Evolutionary conservation across 2,329 filamentous ascomycete species (phyloP).

Genomic region (Xylariaceae sp.): DNA sequence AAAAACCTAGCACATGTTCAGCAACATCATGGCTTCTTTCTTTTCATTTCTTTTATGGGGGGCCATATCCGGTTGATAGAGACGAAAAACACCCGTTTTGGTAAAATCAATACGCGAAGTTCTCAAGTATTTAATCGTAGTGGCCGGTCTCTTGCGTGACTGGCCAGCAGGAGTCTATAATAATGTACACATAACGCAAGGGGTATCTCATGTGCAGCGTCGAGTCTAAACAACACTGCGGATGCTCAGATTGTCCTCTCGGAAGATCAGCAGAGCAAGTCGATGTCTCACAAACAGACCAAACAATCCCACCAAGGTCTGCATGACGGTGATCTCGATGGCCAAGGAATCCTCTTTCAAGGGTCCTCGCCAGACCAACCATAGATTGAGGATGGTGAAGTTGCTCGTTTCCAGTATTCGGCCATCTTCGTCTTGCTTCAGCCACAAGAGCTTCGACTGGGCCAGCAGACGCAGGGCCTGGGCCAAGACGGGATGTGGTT

Average conservation of each 20-base stretch:
- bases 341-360: slow-evolving; percentile 82
- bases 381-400: slow-evolving; percentile 89
- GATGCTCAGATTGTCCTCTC: slow-evolving; percentile 71
- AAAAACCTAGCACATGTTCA: background rate
- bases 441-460: slow-evolving; percentile 61
- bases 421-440: slow-evolving; percentile 64
- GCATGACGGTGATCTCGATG: slow-evolving; percentile 73
- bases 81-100: background rate
- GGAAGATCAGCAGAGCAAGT: slow-evolving; percentile 83
- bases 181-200: slow-evolving; percentile 19
- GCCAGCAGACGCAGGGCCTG: slow-evolving; percentile 64
- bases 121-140: background rate
- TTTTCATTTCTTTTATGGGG: background rate
- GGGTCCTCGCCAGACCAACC: slow-evolving; percentile 92
- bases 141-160: background rate
- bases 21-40: background rate
- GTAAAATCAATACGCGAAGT: background rate
- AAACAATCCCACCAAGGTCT: slow-evolving; percentile 69
- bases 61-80: too few species aligned
- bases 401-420: slow-evolving; percentile 78
- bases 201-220: slow-evolving; percentile 22
- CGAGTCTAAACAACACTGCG: slow-evolving; percentile 26
- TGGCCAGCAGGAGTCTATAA: slow-evolving; percentile 12
- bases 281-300: slow-evolving; percentile 83
- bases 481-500: slow-evolving; percentile 62